Percentiles rank a stretch among this genome's conserved stretches.
phyloP scores from a whole-genome alignment of 2,329 filamentous ascomycete genomes.

The Aspergillus hiratsukae region DNA sequence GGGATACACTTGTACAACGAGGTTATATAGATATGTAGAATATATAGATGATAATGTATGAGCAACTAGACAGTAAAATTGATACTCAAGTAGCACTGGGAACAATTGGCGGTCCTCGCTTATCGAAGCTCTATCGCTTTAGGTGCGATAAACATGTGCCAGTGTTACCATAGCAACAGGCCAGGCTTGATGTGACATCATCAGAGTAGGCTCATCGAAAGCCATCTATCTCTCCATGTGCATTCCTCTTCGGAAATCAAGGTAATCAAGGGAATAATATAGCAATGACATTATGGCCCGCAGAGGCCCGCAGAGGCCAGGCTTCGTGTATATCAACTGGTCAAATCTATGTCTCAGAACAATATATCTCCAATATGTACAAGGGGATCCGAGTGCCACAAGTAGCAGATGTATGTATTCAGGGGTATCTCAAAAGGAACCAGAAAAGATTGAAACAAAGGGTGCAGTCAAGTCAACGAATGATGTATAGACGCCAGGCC shows the following conservation, averaged over 20 bases:
- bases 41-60: not conserved
- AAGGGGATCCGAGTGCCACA: slow-evolving; percentile 25
- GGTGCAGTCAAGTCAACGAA: slow-evolving; percentile 7
- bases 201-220: not conserved
- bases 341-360: slow-evolving; percentile 20
- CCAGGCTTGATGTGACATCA: not conserved
- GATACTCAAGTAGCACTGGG: not conserved
- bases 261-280: not conserved
- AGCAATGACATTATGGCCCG: slow-evolving; percentile 6
- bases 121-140: slow-evolving; percentile 9
- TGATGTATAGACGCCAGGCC: slow-evolving; percentile 19
- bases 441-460: slow-evolving; percentile 15
- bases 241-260: not conserved
- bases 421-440: slow-evolving; percentile 37
- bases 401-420: slow-evolving; percentile 32
- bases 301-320: slow-evolving; percentile 11
- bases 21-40: not conserved
- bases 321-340: slow-evolving; percentile 4
- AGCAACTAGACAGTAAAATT: not conserved
- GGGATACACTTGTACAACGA: not conserved
- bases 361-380: slow-evolving; percentile 27
- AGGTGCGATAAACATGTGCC: not conserved
- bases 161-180: not conserved
- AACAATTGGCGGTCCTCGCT: not conserved
- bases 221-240: not conserved